A percentile compares a stretch with the other conserved stretches of the same genome.
Evolutionary conservation across 257 asterid species (phyloP).

Genomic region (Ligustrum vulgare): DNA sequence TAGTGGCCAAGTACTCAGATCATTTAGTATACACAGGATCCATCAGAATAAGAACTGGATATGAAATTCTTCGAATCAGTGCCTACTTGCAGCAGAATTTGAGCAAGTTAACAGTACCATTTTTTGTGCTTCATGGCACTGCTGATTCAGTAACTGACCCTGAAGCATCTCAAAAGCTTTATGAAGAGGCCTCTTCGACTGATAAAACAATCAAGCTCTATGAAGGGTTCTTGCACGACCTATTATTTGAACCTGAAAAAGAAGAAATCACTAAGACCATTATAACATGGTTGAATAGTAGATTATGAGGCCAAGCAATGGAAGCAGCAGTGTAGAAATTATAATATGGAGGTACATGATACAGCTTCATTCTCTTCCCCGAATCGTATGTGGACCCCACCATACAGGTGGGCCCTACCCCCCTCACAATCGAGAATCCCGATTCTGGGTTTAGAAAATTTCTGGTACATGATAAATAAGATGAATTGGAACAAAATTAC

Average conservation of each 20-base stretch:
- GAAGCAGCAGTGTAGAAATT: background rate
- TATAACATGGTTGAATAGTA: conserved; percentile 59
- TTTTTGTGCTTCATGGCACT: conserved; percentile 84
- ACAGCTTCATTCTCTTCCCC: too few relatives aligned
- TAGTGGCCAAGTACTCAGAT: conserved; percentile 78
- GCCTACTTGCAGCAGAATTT: conserved; percentile 68
- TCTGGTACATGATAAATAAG: too few relatives aligned
- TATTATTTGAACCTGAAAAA: conserved; percentile 83
- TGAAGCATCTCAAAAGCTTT: conserved; percentile 61
- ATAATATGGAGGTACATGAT: too few relatives aligned
- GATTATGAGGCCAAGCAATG: conserved; percentile 36
- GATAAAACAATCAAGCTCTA: conserved; percentile 71
- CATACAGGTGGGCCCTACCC: too few relatives aligned
- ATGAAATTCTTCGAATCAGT: conserved; percentile 69
- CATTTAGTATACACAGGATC: conserved; percentile 92
- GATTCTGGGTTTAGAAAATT: too few relatives aligned
- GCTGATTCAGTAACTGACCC: conserved; percentile 85
- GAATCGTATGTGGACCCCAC: too few relatives aligned
- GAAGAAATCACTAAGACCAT: conserved; percentile 59
- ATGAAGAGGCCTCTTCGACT: conserved; percentile 66
- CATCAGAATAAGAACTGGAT: conserved; percentile 79
- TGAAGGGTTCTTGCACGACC: conserved; percentile 78
- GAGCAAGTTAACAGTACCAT: conserved; percentile 55
- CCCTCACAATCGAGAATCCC: too few relatives aligned
- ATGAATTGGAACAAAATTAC: too few relatives aligned